Evolutionary conservation across 1,284 basidiomycete species (phyloP), one percentile per base, ranked within the genome.

Genomic region (Cronartium ribicola): DNA sequence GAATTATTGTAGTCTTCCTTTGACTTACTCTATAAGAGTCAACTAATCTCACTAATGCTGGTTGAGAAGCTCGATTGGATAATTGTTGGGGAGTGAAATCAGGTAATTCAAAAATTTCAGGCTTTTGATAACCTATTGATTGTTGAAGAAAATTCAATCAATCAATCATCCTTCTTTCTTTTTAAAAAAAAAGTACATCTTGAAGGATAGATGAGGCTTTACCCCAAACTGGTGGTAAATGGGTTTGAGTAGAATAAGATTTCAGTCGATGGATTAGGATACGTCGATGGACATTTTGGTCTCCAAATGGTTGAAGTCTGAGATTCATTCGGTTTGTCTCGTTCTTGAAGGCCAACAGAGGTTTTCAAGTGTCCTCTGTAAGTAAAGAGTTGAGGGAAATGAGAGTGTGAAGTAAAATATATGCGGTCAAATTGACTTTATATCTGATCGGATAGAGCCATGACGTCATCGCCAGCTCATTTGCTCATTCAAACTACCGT

Each of bases 41-140:
- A 14, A 92, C 90, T 79, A 93, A 94, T 55, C 92, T 88, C 44
- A 94, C 83, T 13, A 95, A 82, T 1, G 90, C 84, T 0, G 92
- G 91, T 79, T 94, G 92, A 8, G 81, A 80, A 14, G 85, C 85
- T 20, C 92, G 85, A 80, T 94, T 94, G 64, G 85, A 82, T 3
- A 95, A 84, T 80, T 94, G 91, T 0, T 84, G 83, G 1, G 85
- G 80, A 0, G 89, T 90, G 79, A 78, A 79, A 46, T 76, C 77
- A 40, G 75, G 75, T 10, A 76, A 51, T 20, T 39, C 13, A 60
- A 75, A 75, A 51, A 57, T 29, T 44, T 68, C 57, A 67, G 48
- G 67, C 17, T 22, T 41, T 40, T 69, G 67, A 48, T 69, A 69
- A 48, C 67, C 67, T 69, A 22, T 44, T 43, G 10, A 6, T 55